Evolutionary conservation across 2,329 filamentous ascomycete species (phyloP).

Genomic region (Beauveria asiatica): DNA sequence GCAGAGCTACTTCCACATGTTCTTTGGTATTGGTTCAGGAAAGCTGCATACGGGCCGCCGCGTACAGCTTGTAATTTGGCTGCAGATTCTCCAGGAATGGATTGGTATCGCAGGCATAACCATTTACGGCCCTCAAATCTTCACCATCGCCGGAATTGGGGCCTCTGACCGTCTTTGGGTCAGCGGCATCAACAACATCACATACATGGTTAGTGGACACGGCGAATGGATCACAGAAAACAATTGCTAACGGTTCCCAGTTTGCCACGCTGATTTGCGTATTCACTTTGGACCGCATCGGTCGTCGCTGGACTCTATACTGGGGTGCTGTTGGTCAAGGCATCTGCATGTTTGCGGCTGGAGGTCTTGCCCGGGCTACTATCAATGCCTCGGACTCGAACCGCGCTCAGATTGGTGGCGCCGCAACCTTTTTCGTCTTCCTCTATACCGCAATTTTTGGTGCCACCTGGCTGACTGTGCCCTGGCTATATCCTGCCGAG

Average conservation of each 20-base stretch:
- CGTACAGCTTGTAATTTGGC: slow-evolving; percentile 62
- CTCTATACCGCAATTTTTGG: slow-evolving; percentile 35
- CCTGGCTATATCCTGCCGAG: slow-evolving; percentile 60
- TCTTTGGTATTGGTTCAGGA: slow-evolving; percentile 56
- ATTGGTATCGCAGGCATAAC: slow-evolving; percentile 63
- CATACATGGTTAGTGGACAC: slow-evolving; percentile 32
- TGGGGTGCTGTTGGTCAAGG: slow-evolving; percentile 58
- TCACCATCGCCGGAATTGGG: slow-evolving; percentile 58
- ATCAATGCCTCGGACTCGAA: slow-evolving; percentile 35
- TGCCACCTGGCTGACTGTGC: slow-evolving; percentile 42
- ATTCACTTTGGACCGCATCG: slow-evolving; percentile 61
- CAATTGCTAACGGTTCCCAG: neutral
- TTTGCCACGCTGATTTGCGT: slow-evolving; percentile 60
- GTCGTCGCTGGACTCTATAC: slow-evolving; percentile 59
- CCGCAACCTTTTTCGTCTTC: slow-evolving; percentile 64
- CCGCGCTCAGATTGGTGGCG: slow-evolving; percentile 46
- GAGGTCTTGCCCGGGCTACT: slow-evolving; percentile 48
- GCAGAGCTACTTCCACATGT: slow-evolving; percentile 56
- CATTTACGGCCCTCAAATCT: slow-evolving; percentile 50
- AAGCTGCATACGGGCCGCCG: slow-evolving; percentile 59
- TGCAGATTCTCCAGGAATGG: slow-evolving; percentile 65
- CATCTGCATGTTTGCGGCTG: slow-evolving; percentile 59
- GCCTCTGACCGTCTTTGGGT: slow-evolving; percentile 55
- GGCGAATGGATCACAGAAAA: neutral
- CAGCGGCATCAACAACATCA: slow-evolving; percentile 43